Evolutionary conservation across 148 eudicot genomes (phyloP), one percentile per base, ranked within the genome.

Genomic region (Hydrangea macrophylla): DNA sequence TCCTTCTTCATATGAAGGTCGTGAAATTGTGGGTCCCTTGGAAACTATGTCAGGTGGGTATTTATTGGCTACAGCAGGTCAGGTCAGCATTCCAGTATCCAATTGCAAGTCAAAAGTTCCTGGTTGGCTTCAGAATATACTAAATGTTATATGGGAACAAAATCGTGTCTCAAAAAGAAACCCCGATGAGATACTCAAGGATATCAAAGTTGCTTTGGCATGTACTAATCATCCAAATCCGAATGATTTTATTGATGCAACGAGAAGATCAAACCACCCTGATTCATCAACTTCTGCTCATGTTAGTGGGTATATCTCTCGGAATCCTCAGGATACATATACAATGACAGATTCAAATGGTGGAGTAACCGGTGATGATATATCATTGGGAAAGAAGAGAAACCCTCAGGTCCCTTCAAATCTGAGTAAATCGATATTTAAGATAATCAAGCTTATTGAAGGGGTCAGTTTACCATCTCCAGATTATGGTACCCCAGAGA

Each of bases 371-470:
- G 70, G 26, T 11, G 35, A 65, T 62, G 62, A 73, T 25, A 54
- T 32, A 9, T 37, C 39, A 23, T 12, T 44, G 0, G 55, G 53
- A 24, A 58, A 75, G 28, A 68, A 72, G 57, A 35, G 24, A 31
- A 45, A 39, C 26, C 50, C 20, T 39, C 61, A 58, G 37, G 25
- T 63, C 24, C 40, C 55, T 17, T 60, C 78, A 54, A 37, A 58
- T 60, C 56, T 81, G 67, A 71, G 67, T n/a, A 65, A 58, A 32
- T 75, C 82, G 27, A 44, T 84, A 62, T 58, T 55, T 23, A 84
- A 78, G 36, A 75, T 76, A 31, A 78, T 93, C 67, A 79, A 86
- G 57, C 84, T 88, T 51, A 77, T 90, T 62, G 84, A 82, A 78
- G 90, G 92, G 42, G 79, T 88, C 32, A 83, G 69, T 45, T 31